A percentile compares a stretch with the other conserved stretches of the same genome.
These are phyloP conservation scores for Coemansia sp. DNA, from an alignment of 192 early-diverging fungal species.

Conservation along the genomic window DNA sequence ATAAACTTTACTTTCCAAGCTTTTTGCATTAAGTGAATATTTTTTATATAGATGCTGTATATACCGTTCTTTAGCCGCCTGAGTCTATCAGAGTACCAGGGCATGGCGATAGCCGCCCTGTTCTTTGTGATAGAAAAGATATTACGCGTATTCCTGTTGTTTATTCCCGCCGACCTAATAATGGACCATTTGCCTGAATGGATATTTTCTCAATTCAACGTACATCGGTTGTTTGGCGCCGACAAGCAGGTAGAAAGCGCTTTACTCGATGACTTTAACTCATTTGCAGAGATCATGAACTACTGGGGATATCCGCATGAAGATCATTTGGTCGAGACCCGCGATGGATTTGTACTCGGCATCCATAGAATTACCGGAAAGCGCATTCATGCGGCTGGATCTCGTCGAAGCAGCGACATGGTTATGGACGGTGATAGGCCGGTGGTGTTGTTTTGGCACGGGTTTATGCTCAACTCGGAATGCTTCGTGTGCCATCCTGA, in stretches of 20 bases:
- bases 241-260: constrained; percentile 37
- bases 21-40: not conserved
- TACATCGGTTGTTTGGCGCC: constrained; percentile 30
- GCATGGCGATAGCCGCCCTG: constrained; percentile 59
- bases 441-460: constrained; percentile 92
- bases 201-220: constrained; percentile 29
- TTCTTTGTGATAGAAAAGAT: constrained; percentile 71
- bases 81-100: constrained; percentile 61
- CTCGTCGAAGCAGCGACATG: constrained; percentile 3
- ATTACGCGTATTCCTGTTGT: constrained; percentile 64
- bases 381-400: constrained; percentile 17
- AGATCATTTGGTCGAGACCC: constrained; percentile 79
- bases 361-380: constrained; percentile 72
- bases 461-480: constrained; percentile 90
- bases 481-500: constrained; percentile 87
- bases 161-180: constrained; percentile 57
- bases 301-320: constrained; percentile 79
- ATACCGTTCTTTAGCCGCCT: constrained; percentile 66
- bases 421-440: constrained; percentile 53
- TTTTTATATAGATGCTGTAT: constrained; percentile 35
- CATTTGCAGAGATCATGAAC: constrained; percentile 50
- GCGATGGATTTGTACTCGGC: constrained; percentile 82
- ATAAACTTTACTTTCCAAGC: not conserved
- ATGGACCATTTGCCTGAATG: constrained; percentile 53
- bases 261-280: constrained; percentile 52